Conservation (phyloP, 176 grass and related monocot species). For the Phragmites australis region DNA sequence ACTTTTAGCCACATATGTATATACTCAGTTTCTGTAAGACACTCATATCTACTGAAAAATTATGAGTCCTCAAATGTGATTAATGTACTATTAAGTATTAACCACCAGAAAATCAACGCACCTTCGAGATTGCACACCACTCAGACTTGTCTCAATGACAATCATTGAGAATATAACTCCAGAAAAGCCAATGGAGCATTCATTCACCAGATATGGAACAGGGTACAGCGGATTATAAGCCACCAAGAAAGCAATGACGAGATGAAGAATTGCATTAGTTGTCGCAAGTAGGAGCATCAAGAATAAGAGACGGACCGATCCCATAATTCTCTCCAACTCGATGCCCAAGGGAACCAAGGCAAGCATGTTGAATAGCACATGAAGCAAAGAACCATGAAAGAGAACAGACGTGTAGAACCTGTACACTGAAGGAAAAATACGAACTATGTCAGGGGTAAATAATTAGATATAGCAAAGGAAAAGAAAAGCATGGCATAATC, state of each 20-base stretch:
- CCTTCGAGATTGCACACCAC: conserved; percentile 88
- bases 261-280: conserved; percentile 87
- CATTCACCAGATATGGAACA: conserved; percentile 53
- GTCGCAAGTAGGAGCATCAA: conserved; percentile 90
- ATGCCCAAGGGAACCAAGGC: conserved; percentile 83
- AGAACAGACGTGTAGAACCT: conserved; percentile 89
- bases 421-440: conserved; percentile 63
- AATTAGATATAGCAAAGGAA: conserved; percentile 29
- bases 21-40: not conserved
- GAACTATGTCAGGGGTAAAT: conserved; percentile 28
- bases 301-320: conserved; percentile 87
- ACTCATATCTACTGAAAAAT: not conserved
- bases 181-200: conserved; percentile 98
- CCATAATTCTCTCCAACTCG: conserved; percentile 97
- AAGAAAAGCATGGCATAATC: not conserved
- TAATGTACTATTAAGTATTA: conserved; percentile 5
- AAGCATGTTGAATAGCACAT: conserved; percentile 98
- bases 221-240: conserved; percentile 66
- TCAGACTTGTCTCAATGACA: conserved; percentile 93
- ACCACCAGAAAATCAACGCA: conserved; percentile 30
- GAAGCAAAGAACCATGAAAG: conserved; percentile 90
- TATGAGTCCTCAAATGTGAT: conserved; percentile 19
- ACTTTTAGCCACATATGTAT: not conserved
- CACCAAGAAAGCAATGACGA: conserved; percentile 73
- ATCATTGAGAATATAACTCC: conserved; percentile 98